Evolutionary conservation across 1,284 basidiomycete genomes (phyloP).

Genomic region (Phenoliferia sp.): DNA sequence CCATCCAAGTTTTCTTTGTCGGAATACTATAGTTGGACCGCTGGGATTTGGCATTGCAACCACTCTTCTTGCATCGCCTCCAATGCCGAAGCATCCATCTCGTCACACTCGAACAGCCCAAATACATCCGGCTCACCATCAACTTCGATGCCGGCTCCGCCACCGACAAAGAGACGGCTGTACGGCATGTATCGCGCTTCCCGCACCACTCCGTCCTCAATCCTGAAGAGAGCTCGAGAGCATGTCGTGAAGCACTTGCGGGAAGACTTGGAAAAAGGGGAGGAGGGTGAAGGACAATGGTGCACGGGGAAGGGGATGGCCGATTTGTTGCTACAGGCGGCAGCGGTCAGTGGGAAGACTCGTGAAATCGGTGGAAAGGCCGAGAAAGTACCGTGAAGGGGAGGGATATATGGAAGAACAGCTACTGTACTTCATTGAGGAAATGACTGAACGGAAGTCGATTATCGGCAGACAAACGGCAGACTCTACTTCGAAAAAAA

Average conservation of each 20-base stretch:
- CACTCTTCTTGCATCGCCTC: neutral
- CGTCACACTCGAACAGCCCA: neutral
- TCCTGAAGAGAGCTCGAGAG: neutral
- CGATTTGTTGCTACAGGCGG: neutral
- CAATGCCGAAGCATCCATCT: neutral
- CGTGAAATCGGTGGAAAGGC: too few species aligned
- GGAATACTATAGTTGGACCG: neutral
- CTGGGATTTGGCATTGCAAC: neutral
- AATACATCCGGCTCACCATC: neutral
- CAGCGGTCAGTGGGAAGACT: neutral
- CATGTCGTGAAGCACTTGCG: neutral
- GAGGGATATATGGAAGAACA: too few species aligned
- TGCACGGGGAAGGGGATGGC: neutral
- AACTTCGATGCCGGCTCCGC: too few species aligned
- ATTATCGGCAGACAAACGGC: too few species aligned
- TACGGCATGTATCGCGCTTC: neutral
- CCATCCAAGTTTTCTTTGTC: neutral
- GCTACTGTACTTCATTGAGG: too few species aligned
- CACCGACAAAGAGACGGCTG: neutral
- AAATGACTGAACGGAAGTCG: too few species aligned
- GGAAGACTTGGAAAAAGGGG: neutral
- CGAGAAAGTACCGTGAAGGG: too few species aligned
- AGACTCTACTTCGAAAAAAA: too few species aligned
- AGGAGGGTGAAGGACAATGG: neutral
- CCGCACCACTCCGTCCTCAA: neutral